phyloP scores from a whole-genome alignment of 2,329 filamentous ascomycete genomes.

The Fusarium continuum region DNA sequence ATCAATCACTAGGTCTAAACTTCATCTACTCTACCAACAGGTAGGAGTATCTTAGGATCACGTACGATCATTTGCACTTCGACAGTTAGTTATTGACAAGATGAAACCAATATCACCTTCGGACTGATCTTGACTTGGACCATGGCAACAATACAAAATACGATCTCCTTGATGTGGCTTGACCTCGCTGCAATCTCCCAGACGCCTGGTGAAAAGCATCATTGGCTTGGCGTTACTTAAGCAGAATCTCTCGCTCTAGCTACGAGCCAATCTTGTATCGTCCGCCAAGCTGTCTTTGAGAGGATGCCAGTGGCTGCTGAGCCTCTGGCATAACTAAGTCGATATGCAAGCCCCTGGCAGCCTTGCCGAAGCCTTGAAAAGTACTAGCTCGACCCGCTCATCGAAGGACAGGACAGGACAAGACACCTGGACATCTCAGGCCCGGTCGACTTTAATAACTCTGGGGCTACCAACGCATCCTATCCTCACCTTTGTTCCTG shows the following conservation, averaged over 20 bases:
- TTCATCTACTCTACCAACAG: too few relatives aligned
- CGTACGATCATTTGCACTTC: too few relatives aligned
- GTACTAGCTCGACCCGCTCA: slow-evolving; percentile 41
- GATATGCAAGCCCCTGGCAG: slow-evolving; percentile 43
- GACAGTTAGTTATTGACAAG: too few relatives aligned
- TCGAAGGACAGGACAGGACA: slow-evolving; percentile 39
- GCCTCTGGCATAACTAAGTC: slow-evolving; percentile 21
- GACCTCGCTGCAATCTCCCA: not conserved
- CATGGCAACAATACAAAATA: too few relatives aligned
- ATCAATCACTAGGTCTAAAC: too few relatives aligned
- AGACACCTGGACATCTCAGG: slow-evolving; percentile 42
- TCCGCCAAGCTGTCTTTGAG: slow-evolving; percentile 12
- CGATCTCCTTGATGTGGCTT: slow-evolving; percentile 16
- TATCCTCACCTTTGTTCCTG: slow-evolving; percentile 17
- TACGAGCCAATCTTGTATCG: slow-evolving; percentile 17
- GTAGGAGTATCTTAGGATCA: too few relatives aligned
- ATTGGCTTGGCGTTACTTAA: slow-evolving; percentile 22
- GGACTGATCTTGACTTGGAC: too few relatives aligned
- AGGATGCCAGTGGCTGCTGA: slow-evolving; percentile 24
- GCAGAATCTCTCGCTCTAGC: slow-evolving; percentile 7
- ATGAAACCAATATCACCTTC: too few relatives aligned
- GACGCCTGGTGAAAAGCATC: slow-evolving; percentile 8
- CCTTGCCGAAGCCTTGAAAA: slow-evolving; percentile 38
- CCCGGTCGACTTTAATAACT: slow-evolving; percentile 20
- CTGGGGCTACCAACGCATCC: slow-evolving; percentile 19